Conservation (phyloP, 345 rosid genomes). For the Euphorbia peplus region DNA sequence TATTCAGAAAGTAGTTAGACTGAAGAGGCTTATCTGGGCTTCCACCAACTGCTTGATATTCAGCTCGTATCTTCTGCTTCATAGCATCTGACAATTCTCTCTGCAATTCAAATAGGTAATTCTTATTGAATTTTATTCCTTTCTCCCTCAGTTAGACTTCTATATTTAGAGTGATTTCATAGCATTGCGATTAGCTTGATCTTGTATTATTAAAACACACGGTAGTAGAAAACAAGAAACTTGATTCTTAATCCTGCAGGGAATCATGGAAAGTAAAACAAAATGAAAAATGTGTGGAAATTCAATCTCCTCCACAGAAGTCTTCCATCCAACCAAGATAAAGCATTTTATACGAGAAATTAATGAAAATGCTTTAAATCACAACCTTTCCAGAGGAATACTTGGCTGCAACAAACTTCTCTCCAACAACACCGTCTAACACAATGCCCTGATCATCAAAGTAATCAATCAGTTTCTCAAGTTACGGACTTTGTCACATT, state of each 20-base stretch:
- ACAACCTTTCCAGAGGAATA: constrained; percentile 82
- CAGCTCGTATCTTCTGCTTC: constrained; percentile 93
- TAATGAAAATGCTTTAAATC: constrained; percentile 5
- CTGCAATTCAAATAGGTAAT: constrained; percentile 60
- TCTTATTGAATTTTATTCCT: constrained; percentile 48
- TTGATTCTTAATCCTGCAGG: constrained; percentile 57
- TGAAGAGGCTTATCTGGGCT: constrained; percentile 74
- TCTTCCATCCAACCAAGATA: constrained; percentile 9
- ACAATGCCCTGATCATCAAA: constrained; percentile 63
- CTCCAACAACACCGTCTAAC: constrained; percentile 53
- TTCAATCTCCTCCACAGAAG: constrained; percentile 17
- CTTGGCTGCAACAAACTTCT: constrained; percentile 87
- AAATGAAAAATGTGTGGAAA: constrained; percentile 34
- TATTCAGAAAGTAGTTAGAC: constrained; percentile 79
- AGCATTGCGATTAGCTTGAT: constrained; percentile 42
- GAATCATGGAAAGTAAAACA: constrained; percentile 34
- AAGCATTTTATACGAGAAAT: constrained; percentile 1
- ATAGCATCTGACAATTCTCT: constrained; percentile 75
- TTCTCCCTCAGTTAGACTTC: constrained; percentile 39
- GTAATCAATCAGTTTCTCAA: constrained; percentile 19
- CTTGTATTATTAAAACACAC: constrained; percentile 38
- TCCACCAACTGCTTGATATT: constrained; percentile 77
- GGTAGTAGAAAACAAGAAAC: constrained; percentile 44
- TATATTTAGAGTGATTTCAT: constrained; percentile 35
- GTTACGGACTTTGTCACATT: not conserved